Evolutionary conservation across 192 early-diverging fungal species (phyloP).

Genomic region (Mortierella alpina): DNA sequence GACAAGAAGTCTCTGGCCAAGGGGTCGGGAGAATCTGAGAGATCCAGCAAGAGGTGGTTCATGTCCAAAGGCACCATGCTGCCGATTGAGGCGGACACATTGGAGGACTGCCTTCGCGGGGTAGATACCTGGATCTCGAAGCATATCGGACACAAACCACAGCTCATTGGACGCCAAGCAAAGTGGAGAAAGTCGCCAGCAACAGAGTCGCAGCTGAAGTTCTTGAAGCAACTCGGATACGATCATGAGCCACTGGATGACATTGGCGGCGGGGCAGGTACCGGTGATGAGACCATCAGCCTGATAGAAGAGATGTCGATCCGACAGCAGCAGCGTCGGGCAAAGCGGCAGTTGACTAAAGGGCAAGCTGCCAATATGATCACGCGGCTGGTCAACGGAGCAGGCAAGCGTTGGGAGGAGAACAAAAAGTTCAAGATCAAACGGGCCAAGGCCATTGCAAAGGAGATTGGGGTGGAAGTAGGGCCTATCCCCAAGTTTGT

Average conservation of each 20-base stretch:
- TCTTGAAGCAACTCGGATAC: slow-evolving; percentile 58
- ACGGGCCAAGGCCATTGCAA: slow-evolving; percentile 25
- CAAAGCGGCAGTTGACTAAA: slow-evolving; percentile 51
- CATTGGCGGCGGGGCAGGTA: not conserved
- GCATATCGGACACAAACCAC: slow-evolving; percentile 16
- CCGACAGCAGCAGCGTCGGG: not conserved
- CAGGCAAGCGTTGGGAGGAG: slow-evolving; percentile 58
- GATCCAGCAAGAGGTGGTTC: slow-evolving; percentile 2
- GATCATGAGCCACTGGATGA: slow-evolving; percentile 28
- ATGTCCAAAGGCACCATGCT: slow-evolving; percentile 23
- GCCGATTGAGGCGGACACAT: slow-evolving; percentile 58
- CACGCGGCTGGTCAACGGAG: slow-evolving; percentile 64
- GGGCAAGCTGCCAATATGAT: slow-evolving; percentile 82
- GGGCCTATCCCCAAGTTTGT: slow-evolving; percentile 40
- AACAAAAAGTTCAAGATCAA: slow-evolving; percentile 40
- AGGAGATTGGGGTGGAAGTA: slow-evolving; percentile 41
- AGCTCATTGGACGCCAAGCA: slow-evolving; percentile 58
- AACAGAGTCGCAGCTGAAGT: slow-evolving; percentile 59
- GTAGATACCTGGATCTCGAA: slow-evolving; percentile 70
- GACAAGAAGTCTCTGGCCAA: not conserved
- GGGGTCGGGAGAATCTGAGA: slow-evolving; percentile 1
- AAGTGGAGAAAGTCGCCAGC: slow-evolving; percentile 67
- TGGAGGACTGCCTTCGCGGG: slow-evolving; percentile 67
- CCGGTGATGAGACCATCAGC: not conserved
- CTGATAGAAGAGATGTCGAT: not conserved